Evolutionary conservation across 805 yeast species (phyloP).

Genomic region (Ogataea glucozyma): DNA sequence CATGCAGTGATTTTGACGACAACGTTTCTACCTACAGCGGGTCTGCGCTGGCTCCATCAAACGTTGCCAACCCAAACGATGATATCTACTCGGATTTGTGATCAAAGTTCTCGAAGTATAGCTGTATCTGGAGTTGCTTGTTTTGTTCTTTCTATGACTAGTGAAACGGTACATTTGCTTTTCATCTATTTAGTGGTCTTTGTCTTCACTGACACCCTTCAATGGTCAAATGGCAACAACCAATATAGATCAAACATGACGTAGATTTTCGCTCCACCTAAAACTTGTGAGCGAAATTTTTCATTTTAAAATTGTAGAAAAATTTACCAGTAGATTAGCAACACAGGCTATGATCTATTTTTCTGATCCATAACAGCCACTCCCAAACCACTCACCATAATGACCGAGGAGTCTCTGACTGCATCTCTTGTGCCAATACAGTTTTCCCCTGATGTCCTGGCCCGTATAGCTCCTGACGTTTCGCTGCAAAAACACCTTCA

Average conservation of each 20-base stretch:
- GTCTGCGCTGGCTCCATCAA: constrained; percentile 29
- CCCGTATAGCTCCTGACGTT: constrained; percentile 81
- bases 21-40: constrained; percentile 33
- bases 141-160: too few relatives aligned
- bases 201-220: too few relatives aligned
- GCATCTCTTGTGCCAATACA: constrained; percentile 41
- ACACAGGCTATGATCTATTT: too few relatives aligned
- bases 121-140: not conserved
- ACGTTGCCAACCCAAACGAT: constrained; percentile 8
- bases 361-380: too few relatives aligned
- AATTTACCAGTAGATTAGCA: too few relatives aligned
- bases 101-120: not conserved
- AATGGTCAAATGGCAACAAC: too few relatives aligned
- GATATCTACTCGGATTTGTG: constrained; percentile 17
- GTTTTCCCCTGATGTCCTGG: constrained; percentile 81
- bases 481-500: constrained; percentile 78
- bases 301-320: too few relatives aligned
- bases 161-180: too few relatives aligned
- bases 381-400: not conserved
- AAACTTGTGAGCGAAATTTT: too few relatives aligned
- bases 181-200: too few relatives aligned
- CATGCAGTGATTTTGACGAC: constrained; percentile 35
- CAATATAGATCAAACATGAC: too few relatives aligned
- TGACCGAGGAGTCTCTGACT: constrained; percentile 1
- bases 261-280: too few relatives aligned